Evolutionary conservation across 202 grass and related monocot genomes (phyloP), one percentile per base, ranked within the genome.

Genomic region (Elaeis oleifera): DNA sequence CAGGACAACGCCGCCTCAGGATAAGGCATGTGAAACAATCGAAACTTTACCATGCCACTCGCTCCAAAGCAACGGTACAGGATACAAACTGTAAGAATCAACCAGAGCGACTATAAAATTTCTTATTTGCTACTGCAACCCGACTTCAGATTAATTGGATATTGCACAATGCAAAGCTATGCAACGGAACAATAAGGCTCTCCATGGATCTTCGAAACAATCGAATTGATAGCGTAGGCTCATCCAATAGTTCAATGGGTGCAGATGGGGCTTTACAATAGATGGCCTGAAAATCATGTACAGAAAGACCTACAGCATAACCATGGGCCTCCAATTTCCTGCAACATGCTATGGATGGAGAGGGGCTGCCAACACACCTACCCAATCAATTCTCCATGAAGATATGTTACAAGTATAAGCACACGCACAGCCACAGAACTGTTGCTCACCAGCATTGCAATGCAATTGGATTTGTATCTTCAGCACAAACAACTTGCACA

Each of bases 261-360:
- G 61, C 14, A n/a, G 36, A 74, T 18, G 68, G 6, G 11, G 9
- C 74, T 50, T 70, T 77, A 27, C 64, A 77, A 27, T 39, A 64
- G 77, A 63, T 50, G 73, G 60, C 69, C 73, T 18, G 73, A 70
- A 6, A 15, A 11, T 26, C 29, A 73, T 7, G 59, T 74, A 1
- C 73, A 81, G 3, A 60, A 27, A 32, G 23, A 17, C 27, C 58
- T 78, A 70, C 9, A 70, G 64, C 6, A 29, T 25, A 59, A 57
- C 51, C 68, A 16, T 76, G 39, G 65, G 54, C 69, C 70, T 49
- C 58, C n/a, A 44, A 13, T 44, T 44, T 44, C 36, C 36, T 44
- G 36, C 36, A 44, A 44, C 11, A 9, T 44, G 11, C 8, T 13
- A 44, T 44, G 36, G 36, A 44, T 44, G 11, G 9, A 5, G 36